Conservation (phyloP, 371 early-diverging fungal genomes). For the Saksenaea vasiformis region DNA sequence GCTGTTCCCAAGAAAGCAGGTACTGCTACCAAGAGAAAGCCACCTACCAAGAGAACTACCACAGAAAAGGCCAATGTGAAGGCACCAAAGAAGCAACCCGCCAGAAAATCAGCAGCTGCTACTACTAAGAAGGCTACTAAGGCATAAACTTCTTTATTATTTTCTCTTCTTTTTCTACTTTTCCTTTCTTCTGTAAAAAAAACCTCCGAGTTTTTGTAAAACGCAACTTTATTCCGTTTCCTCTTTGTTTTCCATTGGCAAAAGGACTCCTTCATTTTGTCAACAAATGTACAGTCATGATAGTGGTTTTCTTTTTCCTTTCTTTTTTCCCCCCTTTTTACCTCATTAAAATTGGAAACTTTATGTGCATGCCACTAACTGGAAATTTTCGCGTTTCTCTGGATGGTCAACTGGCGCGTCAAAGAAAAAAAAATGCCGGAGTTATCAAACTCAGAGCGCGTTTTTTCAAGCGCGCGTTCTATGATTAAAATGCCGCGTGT, state of each 20-base stretch:
- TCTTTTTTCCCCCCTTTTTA: background rate
- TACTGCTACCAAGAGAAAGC: slow-evolving; percentile 34
- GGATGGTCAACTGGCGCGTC: background rate
- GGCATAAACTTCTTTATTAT: slow-evolving; percentile 13
- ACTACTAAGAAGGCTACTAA: slow-evolving; percentile 28
- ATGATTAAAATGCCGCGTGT: background rate
- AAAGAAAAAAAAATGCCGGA: background rate
- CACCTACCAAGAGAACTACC: slow-evolving; percentile 38
- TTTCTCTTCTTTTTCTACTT: slow-evolving; percentile 6
- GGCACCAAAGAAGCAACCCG: slow-evolving; percentile 10
- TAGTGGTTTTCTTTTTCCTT: background rate
- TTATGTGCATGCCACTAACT: background rate
- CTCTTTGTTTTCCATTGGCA: slow-evolving; percentile 5
- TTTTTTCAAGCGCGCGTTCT: slow-evolving; percentile 4
- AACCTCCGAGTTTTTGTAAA: slow-evolving; percentile 6
- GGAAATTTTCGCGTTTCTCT: background rate
- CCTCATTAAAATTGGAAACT: slow-evolving; percentile 6
- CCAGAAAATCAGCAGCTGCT: slow-evolving; percentile 8
- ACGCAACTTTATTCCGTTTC: slow-evolving; percentile 6
- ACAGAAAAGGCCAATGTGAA: slow-evolving; percentile 42
- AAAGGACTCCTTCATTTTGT: slow-evolving; percentile 1
- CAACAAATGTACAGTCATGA: slow-evolving; percentile 6
- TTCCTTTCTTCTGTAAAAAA: slow-evolving; percentile 1
- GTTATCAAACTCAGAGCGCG: background rate
- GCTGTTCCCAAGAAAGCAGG: slow-evolving; percentile 42